Percentiles rank a stretch among this genome's conserved stretches.
Evolutionary conservation across 352 stramenopile species (phyloP).

Genomic region (Aphanomyces astaci): DNA sequence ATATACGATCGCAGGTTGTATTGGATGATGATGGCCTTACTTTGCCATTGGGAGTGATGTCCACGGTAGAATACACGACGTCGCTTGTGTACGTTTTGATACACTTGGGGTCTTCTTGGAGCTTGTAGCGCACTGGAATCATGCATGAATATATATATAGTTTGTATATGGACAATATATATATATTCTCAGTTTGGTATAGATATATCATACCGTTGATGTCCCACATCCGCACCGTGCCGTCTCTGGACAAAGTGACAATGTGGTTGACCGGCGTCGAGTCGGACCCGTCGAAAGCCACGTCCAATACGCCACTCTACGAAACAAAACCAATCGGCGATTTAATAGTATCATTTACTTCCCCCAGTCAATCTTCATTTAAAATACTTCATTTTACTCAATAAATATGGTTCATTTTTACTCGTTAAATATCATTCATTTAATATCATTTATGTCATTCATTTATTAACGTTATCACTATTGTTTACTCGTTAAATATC

Average conservation of each 20-base stretch:
- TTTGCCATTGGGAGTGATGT: constrained; percentile 60
- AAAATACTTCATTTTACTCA: too few species aligned
- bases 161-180: neutral
- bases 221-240: constrained; percentile 65
- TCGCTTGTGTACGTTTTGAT: constrained; percentile 49
- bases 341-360: too few species aligned
- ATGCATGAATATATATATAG: neutral
- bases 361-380: too few species aligned
- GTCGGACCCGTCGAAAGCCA: constrained; percentile 70
- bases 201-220: constrained; percentile 59
- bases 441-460: too few species aligned
- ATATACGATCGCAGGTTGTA: too few species aligned
- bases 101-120: constrained; percentile 69
- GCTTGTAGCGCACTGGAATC: constrained; percentile 60
- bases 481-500: too few species aligned
- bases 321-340: neutral
- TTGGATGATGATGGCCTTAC: constrained; percentile 26
- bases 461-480: too few species aligned
- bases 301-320: constrained; percentile 62
- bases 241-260: constrained; percentile 71
- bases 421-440: too few species aligned
- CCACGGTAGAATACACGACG: constrained; percentile 45
- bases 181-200: neutral
- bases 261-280: constrained; percentile 59
- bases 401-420: too few species aligned